Evolutionary conservation across 169 alveolate genomes (phyloP).

Genomic region (Babesia bigemina): DNA sequence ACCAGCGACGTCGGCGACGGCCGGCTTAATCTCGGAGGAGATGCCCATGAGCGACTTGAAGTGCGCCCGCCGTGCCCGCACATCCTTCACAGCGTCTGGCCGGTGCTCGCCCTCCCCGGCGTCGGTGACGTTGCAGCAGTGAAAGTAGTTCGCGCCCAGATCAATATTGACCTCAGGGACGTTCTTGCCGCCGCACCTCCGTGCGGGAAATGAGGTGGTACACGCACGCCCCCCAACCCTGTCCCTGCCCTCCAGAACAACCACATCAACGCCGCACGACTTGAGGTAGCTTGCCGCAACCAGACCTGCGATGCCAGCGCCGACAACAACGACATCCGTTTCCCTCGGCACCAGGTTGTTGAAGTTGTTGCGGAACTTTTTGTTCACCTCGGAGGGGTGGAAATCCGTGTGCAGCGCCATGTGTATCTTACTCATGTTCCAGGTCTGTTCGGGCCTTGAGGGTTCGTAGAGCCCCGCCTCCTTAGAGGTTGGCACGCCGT

Average conservation of each 20-base stretch:
- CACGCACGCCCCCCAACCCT: conserved; percentile 78
- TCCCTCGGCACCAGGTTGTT: conserved; percentile 8
- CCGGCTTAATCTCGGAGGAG: conserved; percentile 61
- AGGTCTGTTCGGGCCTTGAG: not conserved
- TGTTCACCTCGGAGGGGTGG: conserved; percentile 18
- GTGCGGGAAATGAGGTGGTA: conserved; percentile 66
- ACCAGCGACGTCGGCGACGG: conserved; percentile 73
- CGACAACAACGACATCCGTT: conserved; percentile 74
- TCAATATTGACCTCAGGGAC: conserved; percentile 65
- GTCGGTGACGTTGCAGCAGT: conserved; percentile 68
- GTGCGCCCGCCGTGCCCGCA: conserved; percentile 59
- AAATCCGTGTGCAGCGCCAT: conserved; percentile 4
- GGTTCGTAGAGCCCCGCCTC: not conserved
- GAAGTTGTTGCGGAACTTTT: conserved; percentile 11
- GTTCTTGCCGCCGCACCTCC: not conserved
- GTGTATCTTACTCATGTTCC: conserved; percentile 27
- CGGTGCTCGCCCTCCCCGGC: not conserved
- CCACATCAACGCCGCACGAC: conserved; percentile 59
- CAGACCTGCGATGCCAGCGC: conserved; percentile 78
- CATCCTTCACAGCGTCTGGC: conserved; percentile 57
- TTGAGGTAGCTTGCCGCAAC: conserved; percentile 75
- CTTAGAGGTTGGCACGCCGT: not conserved
- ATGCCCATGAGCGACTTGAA: conserved; percentile 71
- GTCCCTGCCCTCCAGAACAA: conserved; percentile 74
- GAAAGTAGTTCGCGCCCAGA: conserved; percentile 79